A percentile compares a stretch with the other conserved stretches of the same genome.
Conservation (phyloP, 306 rosid species). For the Ochetophila trinervis region DNA sequence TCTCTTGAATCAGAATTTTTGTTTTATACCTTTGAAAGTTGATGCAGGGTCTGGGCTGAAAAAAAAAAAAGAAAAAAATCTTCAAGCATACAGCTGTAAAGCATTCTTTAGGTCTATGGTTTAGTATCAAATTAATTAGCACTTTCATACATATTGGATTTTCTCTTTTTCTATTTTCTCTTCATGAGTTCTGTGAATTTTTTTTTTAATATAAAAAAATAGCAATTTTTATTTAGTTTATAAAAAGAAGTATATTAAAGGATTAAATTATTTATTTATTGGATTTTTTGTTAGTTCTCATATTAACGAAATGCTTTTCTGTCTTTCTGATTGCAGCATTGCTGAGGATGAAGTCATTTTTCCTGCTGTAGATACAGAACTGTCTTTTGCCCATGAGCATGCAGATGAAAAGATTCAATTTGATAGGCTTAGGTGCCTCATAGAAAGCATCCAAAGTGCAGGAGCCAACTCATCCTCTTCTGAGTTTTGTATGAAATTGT, state of each 20-base stretch:
- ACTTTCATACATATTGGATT: background rate
- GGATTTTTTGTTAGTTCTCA: background rate
- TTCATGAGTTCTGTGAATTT: background rate
- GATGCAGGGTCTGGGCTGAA: too few relatives aligned
- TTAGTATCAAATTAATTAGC: background rate
- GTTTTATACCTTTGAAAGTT: background rate
- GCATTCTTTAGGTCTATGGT: background rate
- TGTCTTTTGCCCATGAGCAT: slow-evolving; percentile 74
- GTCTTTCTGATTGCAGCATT: slow-evolving; percentile 53
- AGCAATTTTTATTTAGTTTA: too few relatives aligned
- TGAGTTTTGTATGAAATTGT: slow-evolving; percentile 68
- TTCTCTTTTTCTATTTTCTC: background rate
- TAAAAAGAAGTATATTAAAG: too few relatives aligned
- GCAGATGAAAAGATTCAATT: slow-evolving; percentile 84
- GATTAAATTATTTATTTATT: background rate
- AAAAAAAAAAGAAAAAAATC: background rate
- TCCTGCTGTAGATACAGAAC: slow-evolving; percentile 85
- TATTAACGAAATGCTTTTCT: slow-evolving; percentile 11
- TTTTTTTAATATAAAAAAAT: background rate
- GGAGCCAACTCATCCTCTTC: slow-evolving; percentile 65
- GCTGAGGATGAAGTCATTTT: slow-evolving; percentile 90
- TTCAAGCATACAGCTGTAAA: background rate
- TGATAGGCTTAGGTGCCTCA: slow-evolving; percentile 71
- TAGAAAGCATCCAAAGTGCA: slow-evolving; percentile 75
- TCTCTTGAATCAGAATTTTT: background rate